These are phyloP conservation scores for Rhodotorula toruloides DNA, from an alignment of 768 basidiomycete species.

Conservation along the genomic window DNA sequence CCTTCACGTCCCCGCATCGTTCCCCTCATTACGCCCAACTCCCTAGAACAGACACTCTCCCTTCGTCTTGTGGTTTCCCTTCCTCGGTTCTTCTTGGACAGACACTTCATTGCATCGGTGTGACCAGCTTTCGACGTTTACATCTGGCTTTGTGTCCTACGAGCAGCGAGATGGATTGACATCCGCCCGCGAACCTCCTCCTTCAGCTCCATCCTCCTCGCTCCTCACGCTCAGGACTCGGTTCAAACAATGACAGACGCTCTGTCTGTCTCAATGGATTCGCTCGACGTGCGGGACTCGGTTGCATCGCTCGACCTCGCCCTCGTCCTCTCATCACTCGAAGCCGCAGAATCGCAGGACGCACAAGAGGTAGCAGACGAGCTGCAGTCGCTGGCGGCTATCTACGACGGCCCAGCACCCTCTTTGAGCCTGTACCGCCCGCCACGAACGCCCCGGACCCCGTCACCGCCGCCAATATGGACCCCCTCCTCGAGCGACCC, in stretches of 20 bases:
- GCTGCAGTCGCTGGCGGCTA: slow-evolving; percentile 12
- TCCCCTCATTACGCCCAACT: not conserved
- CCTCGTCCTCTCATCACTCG: slow-evolving; percentile 14
- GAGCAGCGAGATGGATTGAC: not conserved
- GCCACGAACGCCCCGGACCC: not conserved
- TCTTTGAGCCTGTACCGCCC: slow-evolving; percentile 11
- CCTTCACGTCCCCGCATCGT: not conserved
- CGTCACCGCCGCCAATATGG: slow-evolving; percentile 8
- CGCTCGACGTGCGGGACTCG: not conserved
- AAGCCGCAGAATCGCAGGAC: not conserved
- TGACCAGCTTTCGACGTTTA: not conserved
- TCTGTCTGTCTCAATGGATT: not conserved
- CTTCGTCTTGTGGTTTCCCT: not conserved
- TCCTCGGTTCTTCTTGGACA: not conserved
- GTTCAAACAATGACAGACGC: not conserved
- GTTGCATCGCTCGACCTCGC: slow-evolving; percentile 20
- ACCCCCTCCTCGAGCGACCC: slow-evolving; percentile 5
- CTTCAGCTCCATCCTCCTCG: not conserved
- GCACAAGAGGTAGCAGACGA: slow-evolving; percentile 21
- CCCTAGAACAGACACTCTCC: not conserved
- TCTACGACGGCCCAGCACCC: slow-evolving; percentile 13
- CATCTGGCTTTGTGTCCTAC: too few relatives aligned
- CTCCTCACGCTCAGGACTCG: not conserved
- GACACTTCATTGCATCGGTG: not conserved
- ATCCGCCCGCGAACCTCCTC: not conserved